phyloP scores from a whole-genome alignment of 169 alveolate species.

The Fabrea salina region DNA sequence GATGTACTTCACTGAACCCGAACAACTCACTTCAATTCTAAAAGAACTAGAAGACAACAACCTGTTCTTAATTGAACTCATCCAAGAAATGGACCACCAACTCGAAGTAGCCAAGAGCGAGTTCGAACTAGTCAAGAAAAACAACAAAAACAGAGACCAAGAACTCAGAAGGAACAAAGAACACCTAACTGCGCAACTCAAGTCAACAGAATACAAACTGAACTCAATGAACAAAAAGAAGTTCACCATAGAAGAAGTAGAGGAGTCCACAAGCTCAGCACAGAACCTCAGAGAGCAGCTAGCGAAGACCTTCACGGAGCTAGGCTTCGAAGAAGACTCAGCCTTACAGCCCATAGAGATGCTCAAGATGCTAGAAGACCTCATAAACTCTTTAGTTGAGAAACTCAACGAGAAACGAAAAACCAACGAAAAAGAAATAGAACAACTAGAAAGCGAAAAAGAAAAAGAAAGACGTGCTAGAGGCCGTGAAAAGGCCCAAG shows the following conservation, averaged over 20 bases:
- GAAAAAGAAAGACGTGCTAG: constrained; percentile 6
- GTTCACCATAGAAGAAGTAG: neutral
- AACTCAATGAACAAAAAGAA: neutral
- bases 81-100: constrained; percentile 48
- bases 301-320: neutral
- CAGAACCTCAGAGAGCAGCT: neutral
- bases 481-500: neutral
- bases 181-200: neutral
- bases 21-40: constrained; percentile 42
- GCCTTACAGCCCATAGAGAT: constrained; percentile 11
- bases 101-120: constrained; percentile 31
- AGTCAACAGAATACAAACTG: neutral
- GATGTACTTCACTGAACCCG: constrained; percentile 48
- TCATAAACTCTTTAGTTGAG: neutral
- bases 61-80: constrained; percentile 44
- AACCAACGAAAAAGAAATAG: neutral
- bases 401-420: neutral
- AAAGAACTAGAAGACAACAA: constrained; percentile 54
- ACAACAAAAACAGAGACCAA: neutral
- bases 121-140: neutral
- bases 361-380: neutral
- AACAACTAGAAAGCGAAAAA: neutral
- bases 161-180: neutral
- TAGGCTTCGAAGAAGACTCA: constrained; percentile 1
- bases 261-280: neutral